These are phyloP conservation scores for Leucoagaricus sp. DNA, from an alignment of 1,284 basidiomycete species.

Conservation along the genomic window DNA sequence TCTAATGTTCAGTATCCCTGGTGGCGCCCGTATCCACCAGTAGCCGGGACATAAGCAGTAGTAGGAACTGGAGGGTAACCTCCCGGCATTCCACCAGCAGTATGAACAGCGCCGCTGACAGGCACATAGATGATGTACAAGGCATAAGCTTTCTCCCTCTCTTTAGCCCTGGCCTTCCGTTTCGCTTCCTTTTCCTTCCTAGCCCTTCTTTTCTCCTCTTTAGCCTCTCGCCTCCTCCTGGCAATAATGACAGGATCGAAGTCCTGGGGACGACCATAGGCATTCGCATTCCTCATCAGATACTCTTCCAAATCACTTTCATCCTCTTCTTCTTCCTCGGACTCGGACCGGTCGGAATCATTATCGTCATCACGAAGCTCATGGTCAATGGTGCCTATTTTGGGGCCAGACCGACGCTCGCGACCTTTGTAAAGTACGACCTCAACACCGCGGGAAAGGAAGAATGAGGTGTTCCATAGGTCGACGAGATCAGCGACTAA, in stretches of 20 bases:
- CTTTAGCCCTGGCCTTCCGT: slow-evolving; percentile 53
- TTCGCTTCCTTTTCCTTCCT: slow-evolving; percentile 63
- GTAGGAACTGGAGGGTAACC: slow-evolving; percentile 16
- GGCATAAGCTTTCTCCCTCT: slow-evolving; percentile 55
- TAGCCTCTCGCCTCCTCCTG: slow-evolving; percentile 53
- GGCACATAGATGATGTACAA: slow-evolving; percentile 60
- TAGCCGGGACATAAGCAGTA: background rate
- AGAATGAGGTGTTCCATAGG: slow-evolving; percentile 77
- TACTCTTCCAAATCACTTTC: slow-evolving; percentile 27
- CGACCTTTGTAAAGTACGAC: slow-evolving; percentile 74
- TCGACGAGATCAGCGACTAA: slow-evolving; percentile 71
- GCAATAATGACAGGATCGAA: slow-evolving; percentile 38
- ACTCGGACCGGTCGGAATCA: slow-evolving; percentile 37
- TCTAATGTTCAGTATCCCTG: slow-evolving; percentile 20
- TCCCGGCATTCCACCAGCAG: slow-evolving; percentile 17
- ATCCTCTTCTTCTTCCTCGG: slow-evolving; percentile 47
- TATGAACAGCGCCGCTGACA: slow-evolving; percentile 12
- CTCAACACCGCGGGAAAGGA: slow-evolving; percentile 69
- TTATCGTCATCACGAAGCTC: slow-evolving; percentile 49
- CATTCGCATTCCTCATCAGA: slow-evolving; percentile 19
- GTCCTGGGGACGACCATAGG: slow-evolving; percentile 35
- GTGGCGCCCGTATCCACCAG: slow-evolving; percentile 19
- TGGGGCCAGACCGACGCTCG: slow-evolving; percentile 67
- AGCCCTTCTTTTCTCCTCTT: slow-evolving; percentile 52
- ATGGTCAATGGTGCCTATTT: slow-evolving; percentile 53